phyloP scores from a whole-genome alignment of 805 yeast species.

The Saccharomycopsis schoenii region DNA sequence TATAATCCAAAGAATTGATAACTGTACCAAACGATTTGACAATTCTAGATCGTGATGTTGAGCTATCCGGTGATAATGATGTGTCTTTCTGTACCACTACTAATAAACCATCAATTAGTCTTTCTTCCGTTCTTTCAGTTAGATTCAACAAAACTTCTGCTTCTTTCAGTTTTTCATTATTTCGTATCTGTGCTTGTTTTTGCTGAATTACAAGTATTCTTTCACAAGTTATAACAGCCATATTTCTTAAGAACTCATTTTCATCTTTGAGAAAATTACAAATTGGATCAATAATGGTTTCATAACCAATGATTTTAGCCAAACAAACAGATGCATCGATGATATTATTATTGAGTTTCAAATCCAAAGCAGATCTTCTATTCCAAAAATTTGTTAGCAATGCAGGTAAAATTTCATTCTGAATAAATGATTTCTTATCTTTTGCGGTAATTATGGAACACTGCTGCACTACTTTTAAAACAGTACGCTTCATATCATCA shows the following conservation, averaged over 20 bases:
- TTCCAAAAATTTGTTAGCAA: constrained; percentile 75
- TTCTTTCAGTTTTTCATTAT: constrained; percentile 24
- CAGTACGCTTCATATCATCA: constrained; percentile 75
- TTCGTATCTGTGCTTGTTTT: neutral
- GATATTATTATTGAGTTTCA: constrained; percentile 46
- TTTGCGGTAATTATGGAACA: constrained; percentile 40
- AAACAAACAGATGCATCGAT: constrained; percentile 62
- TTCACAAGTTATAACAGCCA: constrained; percentile 67
- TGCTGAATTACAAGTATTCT: constrained; percentile 21
- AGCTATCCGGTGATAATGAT: constrained; percentile 23
- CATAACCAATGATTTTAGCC: constrained; percentile 58
- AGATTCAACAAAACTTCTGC: constrained; percentile 47
- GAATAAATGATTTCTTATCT: constrained; percentile 37
- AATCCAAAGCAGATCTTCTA: constrained; percentile 66
- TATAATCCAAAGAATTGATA: constrained; percentile 46
- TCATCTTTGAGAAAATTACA: constrained; percentile 64
- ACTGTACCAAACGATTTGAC: constrained; percentile 57
- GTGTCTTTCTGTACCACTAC: constrained; percentile 77
- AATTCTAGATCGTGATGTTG: constrained; percentile 26
- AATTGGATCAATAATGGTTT: constrained; percentile 47
- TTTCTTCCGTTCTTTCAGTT: constrained; percentile 48
- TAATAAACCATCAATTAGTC: constrained; percentile 70
- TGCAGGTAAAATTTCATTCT: constrained; percentile 43
- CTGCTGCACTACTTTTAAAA: constrained; percentile 56
- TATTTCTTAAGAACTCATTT: constrained; percentile 65